These are phyloP conservation scores for Parascedosporium putredinis DNA, from an alignment of 2,329 filamentous ascomycete species.

Conservation along the genomic window DNA sequence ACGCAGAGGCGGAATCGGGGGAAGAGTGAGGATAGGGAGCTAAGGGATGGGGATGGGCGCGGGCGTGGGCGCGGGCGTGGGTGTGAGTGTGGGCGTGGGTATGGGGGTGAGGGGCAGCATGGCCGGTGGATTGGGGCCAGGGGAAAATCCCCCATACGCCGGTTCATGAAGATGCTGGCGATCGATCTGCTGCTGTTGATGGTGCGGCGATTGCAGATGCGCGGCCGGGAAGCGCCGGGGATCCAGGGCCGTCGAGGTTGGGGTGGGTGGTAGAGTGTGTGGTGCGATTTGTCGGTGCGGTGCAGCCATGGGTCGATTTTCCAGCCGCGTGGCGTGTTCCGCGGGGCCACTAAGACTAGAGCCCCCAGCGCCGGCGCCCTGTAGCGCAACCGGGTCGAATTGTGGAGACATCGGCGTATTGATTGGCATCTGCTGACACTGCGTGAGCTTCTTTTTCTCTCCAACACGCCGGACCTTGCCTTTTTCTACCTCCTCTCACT, in stretches of 20 bases:
- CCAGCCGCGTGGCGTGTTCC: background rate
- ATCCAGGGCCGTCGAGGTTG: background rate
- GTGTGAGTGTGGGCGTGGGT: no score
- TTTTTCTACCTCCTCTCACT: background rate
- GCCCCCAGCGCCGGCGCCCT: background rate
- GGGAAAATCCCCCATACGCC: background rate
- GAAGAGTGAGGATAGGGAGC: background rate
- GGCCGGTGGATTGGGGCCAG: background rate
- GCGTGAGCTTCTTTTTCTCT: constrained; percentile 2
- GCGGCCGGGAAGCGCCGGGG: background rate
- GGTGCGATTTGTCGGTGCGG: background rate
- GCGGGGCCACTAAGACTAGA: background rate
- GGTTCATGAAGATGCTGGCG: background rate
- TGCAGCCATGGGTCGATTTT: background rate
- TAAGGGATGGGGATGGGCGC: no score
- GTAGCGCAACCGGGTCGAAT: background rate
- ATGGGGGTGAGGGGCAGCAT: background rate
- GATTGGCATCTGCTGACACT: constrained; percentile 3
- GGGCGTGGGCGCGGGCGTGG: no score
- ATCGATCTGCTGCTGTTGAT: constrained; percentile 5
- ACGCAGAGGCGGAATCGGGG: background rate
- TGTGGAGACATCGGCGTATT: background rate
- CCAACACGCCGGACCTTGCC: background rate
- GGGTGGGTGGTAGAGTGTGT: background rate
- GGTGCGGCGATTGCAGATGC: background rate